Evolutionary conservation across 169 alveolate genomes (phyloP).

Genomic region (Ichthyophthirius multifiliis): DNA sequence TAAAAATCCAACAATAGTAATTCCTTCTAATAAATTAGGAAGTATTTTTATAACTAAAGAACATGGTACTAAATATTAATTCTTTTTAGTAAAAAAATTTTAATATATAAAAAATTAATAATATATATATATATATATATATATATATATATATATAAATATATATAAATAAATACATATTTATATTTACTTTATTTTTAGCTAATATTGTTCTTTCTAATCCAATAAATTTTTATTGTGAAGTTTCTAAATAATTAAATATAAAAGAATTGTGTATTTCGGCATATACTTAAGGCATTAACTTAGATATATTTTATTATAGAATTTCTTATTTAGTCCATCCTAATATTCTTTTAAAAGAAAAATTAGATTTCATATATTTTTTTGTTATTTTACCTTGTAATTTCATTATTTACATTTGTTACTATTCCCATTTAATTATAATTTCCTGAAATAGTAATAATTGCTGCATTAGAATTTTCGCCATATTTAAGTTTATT

Average conservation of each 20-base stretch:
- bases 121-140: no score
- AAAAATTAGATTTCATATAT: background rate
- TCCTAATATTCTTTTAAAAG: conserved; percentile 13
- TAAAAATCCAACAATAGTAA: conserved; percentile 23
- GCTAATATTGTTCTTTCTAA: conserved; percentile 17
- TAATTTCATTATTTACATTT: conserved; percentile 24
- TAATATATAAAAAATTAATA: no score
- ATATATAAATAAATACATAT: no score
- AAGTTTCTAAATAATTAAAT: conserved; percentile 12
- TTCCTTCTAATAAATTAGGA: conserved; percentile 24
- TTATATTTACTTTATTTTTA: conserved; percentile 11
- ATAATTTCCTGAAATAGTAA: conserved; percentile 26
- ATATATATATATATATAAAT: no score
- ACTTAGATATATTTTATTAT: conserved; percentile 10
- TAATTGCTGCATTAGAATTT: conserved; percentile 27
- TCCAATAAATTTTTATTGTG: conserved; percentile 21
- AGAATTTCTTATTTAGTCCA: conserved; percentile 18
- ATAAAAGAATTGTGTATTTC: conserved; percentile 28
- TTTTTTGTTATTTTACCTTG: background rate
- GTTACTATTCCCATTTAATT: conserved; percentile 7
- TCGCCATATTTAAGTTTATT: conserved; percentile 30
- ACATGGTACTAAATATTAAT: conserved; percentile 10
- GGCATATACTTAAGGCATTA: conserved; percentile 36
- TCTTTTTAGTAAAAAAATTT: background rate
- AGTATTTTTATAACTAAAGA: conserved; percentile 23